These are phyloP conservation scores for Lentinula sp. DNA, from an alignment of 768 basidiomycete species.

Conservation along the genomic window DNA sequence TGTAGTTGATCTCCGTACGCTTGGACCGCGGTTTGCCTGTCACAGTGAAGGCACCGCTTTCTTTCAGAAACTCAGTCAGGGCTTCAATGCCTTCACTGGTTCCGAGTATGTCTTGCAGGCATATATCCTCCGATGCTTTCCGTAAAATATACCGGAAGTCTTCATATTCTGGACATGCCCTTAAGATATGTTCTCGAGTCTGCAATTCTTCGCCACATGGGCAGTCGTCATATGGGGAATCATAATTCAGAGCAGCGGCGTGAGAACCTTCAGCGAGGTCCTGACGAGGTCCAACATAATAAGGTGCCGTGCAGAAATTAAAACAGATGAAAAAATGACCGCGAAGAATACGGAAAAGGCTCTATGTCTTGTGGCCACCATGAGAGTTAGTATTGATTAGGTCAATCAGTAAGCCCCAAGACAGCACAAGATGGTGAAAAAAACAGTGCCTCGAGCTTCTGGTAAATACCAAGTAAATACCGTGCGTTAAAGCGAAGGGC, in stretches of 20 bases:
- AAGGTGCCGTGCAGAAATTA: no score
- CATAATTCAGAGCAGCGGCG: not conserved
- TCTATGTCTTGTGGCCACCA: not conserved
- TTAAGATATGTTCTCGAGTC: constrained; percentile 18
- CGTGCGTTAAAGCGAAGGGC: no score
- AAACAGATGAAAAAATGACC: no score
- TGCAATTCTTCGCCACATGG: constrained; percentile 17
- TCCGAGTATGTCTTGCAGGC: constrained; percentile 14
- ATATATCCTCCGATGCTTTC: constrained; percentile 7
- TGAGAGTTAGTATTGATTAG: not conserved
- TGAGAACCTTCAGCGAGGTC: not conserved
- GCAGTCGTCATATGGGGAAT: no score
- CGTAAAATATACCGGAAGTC: not conserved
- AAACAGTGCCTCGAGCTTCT: not conserved
- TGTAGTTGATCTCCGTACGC: no score
- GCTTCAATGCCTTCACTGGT: constrained; percentile 15
- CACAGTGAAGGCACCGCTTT: constrained; percentile 16
- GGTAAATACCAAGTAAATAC: not conserved
- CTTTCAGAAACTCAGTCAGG: constrained; percentile 13
- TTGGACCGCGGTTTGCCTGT: no score
- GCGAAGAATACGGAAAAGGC: no score
- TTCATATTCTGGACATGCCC: no score
- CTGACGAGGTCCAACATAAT: no score
- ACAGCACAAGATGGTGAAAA: not conserved
- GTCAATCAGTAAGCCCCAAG: not conserved